Percentiles rank a stretch among this genome's conserved stretches.
These are phyloP conservation scores for Comarum palustre DNA, from an alignment of 306 rosid species.

Conservation along the genomic window DNA sequence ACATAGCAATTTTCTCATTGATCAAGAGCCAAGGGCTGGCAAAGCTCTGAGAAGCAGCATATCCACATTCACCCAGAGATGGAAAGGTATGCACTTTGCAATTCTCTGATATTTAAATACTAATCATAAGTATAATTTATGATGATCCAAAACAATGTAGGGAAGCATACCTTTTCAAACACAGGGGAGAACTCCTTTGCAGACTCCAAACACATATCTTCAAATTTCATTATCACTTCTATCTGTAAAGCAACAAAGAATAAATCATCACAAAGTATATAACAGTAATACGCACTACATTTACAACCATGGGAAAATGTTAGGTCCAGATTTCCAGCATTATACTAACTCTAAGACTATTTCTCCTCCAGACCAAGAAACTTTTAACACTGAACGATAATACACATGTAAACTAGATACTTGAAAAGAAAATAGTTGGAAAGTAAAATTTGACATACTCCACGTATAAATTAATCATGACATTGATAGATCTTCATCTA, in stretches of 20 bases:
- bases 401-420: background rate
- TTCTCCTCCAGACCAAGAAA: background rate
- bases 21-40: background rate
- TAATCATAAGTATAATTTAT: background rate
- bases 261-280: background rate
- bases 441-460: background rate
- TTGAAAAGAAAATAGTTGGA: background rate
- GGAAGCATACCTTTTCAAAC: slow-evolving; percentile 61
- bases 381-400: background rate
- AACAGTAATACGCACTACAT: slow-evolving; percentile 11
- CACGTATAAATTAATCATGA: background rate
- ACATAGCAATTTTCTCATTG: background rate
- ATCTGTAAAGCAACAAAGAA: slow-evolving; percentile 47
- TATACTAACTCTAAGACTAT: background rate
- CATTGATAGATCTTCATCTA: background rate
- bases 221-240: slow-evolving; percentile 84
- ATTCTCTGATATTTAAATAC: background rate
- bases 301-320: background rate
- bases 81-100: background rate
- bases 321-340: background rate
- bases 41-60: slow-evolving; percentile 3
- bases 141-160: background rate
- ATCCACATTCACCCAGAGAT: background rate
- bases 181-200: slow-evolving; percentile 65
- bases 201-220: slow-evolving; percentile 91